Evolutionary conservation across 1,284 basidiomycete genomes (phyloP).

Genomic region (Ganoderma sinense): DNA sequence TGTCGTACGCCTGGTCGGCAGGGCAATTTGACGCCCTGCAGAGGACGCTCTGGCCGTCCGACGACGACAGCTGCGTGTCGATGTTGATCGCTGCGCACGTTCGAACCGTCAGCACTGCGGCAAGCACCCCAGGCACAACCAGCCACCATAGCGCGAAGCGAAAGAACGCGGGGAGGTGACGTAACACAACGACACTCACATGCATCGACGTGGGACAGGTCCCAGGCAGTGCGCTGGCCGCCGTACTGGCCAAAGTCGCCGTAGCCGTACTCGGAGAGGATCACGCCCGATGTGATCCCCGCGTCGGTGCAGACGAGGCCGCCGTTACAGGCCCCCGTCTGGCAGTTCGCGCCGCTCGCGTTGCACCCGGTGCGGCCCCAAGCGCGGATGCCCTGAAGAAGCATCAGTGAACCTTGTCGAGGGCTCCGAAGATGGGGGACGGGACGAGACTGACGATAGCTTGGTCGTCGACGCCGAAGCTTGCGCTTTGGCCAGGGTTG

Average conservation of each 20-base stretch:
- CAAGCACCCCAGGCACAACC: not conserved
- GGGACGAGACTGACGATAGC: not conserved
- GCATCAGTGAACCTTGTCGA: not conserved
- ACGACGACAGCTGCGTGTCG: constrained; percentile 2
- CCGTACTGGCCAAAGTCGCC: constrained; percentile 5
- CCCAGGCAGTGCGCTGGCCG: constrained; percentile 3
- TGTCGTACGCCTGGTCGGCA: constrained; percentile 3
- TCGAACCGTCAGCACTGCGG: not conserved
- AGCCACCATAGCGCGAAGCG: no score
- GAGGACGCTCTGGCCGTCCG: not conserved
- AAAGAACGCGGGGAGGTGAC: not conserved
- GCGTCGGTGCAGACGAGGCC: constrained; percentile 5
- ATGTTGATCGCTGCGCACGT: constrained; percentile 3
- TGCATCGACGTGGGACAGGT: constrained; percentile 1
- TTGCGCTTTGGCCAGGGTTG: constrained; percentile 2
- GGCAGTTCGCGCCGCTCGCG: constrained; percentile 1
- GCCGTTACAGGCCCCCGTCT: constrained; percentile 2
- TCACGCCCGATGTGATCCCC: constrained; percentile 4
- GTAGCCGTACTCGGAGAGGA: constrained; percentile 5
- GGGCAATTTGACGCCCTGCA: constrained; percentile 5
- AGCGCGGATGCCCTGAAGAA: constrained; percentile 1
- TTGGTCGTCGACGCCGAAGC: constrained; percentile 3
- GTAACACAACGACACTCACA: not conserved
- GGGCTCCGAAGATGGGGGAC: not conserved
- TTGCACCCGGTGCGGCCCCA: constrained; percentile 7